These are phyloP conservation scores for Epichloe elymi DNA, from an alignment of 2,329 filamentous ascomycete species.

Conservation along the genomic window DNA sequence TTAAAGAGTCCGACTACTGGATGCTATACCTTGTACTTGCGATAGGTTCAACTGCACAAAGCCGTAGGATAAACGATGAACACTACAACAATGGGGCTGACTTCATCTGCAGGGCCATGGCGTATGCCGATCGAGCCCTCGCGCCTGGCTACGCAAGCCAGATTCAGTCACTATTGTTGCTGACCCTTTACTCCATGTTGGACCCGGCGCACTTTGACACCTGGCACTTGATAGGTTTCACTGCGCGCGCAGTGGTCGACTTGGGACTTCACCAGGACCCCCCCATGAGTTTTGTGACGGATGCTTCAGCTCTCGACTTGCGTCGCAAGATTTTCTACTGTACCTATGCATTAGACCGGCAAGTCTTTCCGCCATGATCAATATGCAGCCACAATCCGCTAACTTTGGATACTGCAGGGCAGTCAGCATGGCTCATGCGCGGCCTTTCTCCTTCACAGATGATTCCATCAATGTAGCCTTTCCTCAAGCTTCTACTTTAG, in stretches of 20 bases:
- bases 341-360: slow-evolving; percentile 82
- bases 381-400: slow-evolving; percentile 5
- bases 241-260: slow-evolving; percentile 76
- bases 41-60: slow-evolving; percentile 63
- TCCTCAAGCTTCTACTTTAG: slow-evolving; percentile 39
- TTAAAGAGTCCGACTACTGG: slow-evolving; percentile 66
- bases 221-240: slow-evolving; percentile 88
- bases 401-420: slow-evolving; percentile 36
- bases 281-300: slow-evolving; percentile 52
- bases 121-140: slow-evolving; percentile 69
- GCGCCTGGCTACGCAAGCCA: slow-evolving; percentile 74
- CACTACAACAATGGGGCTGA: slow-evolving; percentile 44
- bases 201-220: slow-evolving; percentile 86
- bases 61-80: slow-evolving; percentile 52
- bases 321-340: slow-evolving; percentile 80
- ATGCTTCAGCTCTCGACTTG: slow-evolving; percentile 59
- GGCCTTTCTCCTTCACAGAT: slow-evolving; percentile 88
- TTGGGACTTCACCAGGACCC: slow-evolving; percentile 89
- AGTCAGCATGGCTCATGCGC: slow-evolving; percentile 76
- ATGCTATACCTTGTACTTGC: slow-evolving; percentile 81
- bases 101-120: slow-evolving; percentile 52
- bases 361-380: slow-evolving; percentile 12
- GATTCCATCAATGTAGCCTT: slow-evolving; percentile 73
- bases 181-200: slow-evolving; percentile 81
- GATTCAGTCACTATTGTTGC: slow-evolving; percentile 73